A percentile compares a stretch with the other conserved stretches of the same genome.
phyloP scores from a whole-genome alignment of 352 stramenopile genomes.

The Thraustochytrium striatum region DNA sequence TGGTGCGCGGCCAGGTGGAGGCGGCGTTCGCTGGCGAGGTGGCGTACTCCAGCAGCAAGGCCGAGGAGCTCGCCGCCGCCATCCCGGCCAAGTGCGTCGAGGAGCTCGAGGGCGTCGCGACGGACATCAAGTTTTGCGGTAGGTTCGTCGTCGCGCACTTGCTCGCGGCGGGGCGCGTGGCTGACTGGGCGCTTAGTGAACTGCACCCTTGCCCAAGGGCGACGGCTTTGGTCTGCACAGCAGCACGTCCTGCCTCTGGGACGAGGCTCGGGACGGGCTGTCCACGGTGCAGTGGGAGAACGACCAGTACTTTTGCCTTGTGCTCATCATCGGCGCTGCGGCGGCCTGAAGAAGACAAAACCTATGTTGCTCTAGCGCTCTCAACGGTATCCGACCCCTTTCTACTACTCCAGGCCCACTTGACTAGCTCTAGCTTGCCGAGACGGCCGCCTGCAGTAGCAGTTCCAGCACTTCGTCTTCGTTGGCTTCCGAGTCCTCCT shows the following conservation, averaged over 20 bases:
- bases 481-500: background rate
- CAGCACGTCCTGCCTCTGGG: slow-evolving; percentile 1
- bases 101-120: background rate
- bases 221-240: background rate
- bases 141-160: background rate
- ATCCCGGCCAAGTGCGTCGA: background rate
- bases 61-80: background rate
- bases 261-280: background rate
- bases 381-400: background rate
- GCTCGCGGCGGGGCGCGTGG: background rate
- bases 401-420: background rate
- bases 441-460: background rate
- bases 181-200: background rate
- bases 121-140: slow-evolving; percentile 18
- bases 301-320: background rate
- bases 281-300: slow-evolving; percentile 32
- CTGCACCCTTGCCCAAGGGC: background rate
- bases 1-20: background rate
- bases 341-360: background rate
- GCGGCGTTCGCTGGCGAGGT: background rate
- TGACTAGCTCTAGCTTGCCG: background rate
- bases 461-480: slow-evolving; percentile 8
- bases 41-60: background rate
- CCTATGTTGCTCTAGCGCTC: background rate
- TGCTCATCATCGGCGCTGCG: slow-evolving; percentile 19